Conservation (phyloP, 768 basidiomycete species). For the Coprinellus micaceus region DNA sequence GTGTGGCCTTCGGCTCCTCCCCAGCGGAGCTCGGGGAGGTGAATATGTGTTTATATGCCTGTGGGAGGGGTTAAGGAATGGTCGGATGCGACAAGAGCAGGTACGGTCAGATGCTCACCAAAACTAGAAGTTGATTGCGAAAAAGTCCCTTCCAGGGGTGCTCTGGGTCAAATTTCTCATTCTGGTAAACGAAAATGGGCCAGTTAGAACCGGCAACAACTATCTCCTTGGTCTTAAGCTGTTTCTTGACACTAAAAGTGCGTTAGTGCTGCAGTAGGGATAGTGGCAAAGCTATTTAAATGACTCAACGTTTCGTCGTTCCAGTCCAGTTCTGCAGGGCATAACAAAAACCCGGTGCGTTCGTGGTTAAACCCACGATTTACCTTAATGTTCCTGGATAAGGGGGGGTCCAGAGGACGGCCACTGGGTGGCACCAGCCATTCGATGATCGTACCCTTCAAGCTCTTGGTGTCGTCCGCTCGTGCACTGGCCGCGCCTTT, state of each 20-base stretch:
- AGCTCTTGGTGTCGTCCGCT: constrained; percentile 14
- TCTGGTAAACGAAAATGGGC: background rate
- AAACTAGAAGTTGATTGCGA: background rate
- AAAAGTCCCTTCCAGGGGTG: constrained; percentile 6
- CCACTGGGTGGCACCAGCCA: background rate
- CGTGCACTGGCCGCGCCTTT: constrained; percentile 20
- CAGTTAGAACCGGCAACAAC: background rate
- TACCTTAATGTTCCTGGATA: background rate
- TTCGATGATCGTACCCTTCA: background rate
- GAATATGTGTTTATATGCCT: constrained; percentile 6
- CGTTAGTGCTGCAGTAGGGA: background rate
- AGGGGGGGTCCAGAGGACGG: background rate
- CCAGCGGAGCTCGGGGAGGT: constrained; percentile 4
- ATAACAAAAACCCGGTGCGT: background rate
- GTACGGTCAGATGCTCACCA: too few relatives aligned
- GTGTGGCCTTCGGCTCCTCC: background rate
- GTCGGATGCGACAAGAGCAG: too few relatives aligned
- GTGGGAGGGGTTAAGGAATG: background rate
- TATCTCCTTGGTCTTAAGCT: background rate
- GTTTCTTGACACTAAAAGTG: background rate
- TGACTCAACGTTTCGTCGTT: background rate
- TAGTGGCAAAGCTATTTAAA: background rate
- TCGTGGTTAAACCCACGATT: background rate
- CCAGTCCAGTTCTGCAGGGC: background rate
- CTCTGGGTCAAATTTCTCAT: background rate